Conservation (phyloP, 2,329 filamentous ascomycete species). For the Penicillium sumatraense region DNA sequence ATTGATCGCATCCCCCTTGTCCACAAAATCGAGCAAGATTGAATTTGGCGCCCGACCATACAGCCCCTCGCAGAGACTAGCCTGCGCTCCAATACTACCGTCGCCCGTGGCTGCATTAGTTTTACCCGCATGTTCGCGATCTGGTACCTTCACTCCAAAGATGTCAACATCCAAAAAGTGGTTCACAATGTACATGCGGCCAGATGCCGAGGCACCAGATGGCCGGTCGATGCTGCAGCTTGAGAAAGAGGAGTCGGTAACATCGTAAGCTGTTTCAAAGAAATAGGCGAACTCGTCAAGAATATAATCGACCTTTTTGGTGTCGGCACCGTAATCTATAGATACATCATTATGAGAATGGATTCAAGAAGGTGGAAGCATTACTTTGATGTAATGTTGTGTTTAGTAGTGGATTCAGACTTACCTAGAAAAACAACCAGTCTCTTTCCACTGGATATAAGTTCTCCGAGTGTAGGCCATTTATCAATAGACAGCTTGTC, state of each 20-base stretch:
- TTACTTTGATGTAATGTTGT: background rate
- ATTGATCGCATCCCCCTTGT: constrained; percentile 48
- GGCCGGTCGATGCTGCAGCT: constrained; percentile 52
- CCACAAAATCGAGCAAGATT: constrained; percentile 52
- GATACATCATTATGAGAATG: constrained; percentile 1
- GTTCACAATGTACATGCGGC: constrained; percentile 54
- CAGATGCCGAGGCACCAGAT: constrained; percentile 38
- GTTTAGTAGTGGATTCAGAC: constrained; percentile 1
- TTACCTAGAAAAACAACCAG: constrained; percentile 50
- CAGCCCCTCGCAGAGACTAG: constrained; percentile 40
- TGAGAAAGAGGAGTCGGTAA: constrained; percentile 45
- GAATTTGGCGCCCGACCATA: constrained; percentile 49
- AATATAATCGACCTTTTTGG: constrained; percentile 45
- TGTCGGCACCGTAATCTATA: constrained; percentile 47
- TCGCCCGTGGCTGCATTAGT: constrained; percentile 50
- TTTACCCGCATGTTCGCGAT: constrained; percentile 40
- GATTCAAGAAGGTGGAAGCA: background rate
- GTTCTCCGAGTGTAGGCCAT: constrained; percentile 50
- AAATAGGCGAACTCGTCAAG: constrained; percentile 50
- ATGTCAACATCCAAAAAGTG: constrained; percentile 53
- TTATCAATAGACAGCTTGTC: constrained; percentile 35
- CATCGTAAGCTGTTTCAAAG: constrained; percentile 53
- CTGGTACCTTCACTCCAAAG: constrained; percentile 48
- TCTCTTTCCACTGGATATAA: constrained; percentile 48
- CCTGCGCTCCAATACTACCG: constrained; percentile 51